A percentile compares a stretch with the other conserved stretches of the same genome.
Conservation (phyloP, 306 rosid genomes). For the Trifolium fragiferum region DNA sequence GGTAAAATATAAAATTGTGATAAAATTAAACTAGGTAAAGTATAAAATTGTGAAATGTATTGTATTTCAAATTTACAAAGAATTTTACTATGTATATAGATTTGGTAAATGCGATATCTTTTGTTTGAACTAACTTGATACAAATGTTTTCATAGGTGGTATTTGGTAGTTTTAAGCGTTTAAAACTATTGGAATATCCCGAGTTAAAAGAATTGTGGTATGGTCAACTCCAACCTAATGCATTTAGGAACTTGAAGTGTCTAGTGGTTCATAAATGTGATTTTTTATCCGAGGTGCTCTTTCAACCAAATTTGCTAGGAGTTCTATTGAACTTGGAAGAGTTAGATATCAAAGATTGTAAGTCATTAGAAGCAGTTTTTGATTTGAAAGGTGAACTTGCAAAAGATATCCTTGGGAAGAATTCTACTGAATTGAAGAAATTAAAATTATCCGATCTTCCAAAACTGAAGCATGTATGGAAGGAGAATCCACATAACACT, state of each 20-base stretch:
- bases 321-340: neutral
- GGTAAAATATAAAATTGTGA: too few relatives aligned
- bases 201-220: slow-evolving; percentile 1
- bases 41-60: too few relatives aligned
- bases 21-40: too few relatives aligned
- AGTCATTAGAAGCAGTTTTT: neutral
- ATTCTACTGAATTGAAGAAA: neutral
- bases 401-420: neutral
- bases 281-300: neutral
- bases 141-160: neutral
- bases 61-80: too few relatives aligned
- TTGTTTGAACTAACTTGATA: neutral
- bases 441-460: too few relatives aligned
- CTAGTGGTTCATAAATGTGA: neutral
- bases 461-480: too few relatives aligned
- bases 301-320: neutral
- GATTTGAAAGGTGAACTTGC: neutral
- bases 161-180: neutral
- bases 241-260: neutral
- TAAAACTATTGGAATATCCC: neutral
- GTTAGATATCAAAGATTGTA: neutral
- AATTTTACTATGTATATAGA: too few relatives aligned
- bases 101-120: too few relatives aligned
- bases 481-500: too few relatives aligned
- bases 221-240: neutral